These are phyloP conservation scores for Elongisporangium undulatum DNA, from an alignment of 352 stramenopile species.

Conservation along the genomic window DNA sequence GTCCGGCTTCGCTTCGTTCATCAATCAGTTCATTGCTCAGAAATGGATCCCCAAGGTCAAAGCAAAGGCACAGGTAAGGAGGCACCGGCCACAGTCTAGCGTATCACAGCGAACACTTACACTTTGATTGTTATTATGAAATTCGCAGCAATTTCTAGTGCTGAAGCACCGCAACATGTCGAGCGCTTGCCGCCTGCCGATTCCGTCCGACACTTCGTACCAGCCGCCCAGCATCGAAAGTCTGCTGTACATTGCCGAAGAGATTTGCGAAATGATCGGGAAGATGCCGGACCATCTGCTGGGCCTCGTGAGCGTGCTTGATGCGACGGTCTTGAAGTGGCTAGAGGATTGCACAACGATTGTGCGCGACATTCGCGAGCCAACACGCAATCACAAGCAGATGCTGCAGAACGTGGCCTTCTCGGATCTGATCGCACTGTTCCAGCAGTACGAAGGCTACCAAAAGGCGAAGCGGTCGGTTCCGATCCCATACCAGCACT, in stretches of 20 bases:
- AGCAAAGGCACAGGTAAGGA: conserved; percentile 38
- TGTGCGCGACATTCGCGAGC: conserved; percentile 73
- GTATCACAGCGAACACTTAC: neutral
- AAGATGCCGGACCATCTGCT: conserved; percentile 59
- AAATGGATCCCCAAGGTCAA: conserved; percentile 81
- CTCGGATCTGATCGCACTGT: conserved; percentile 47
- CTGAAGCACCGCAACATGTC: conserved; percentile 47
- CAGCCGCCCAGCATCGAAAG: conserved; percentile 74
- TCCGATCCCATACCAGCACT: conserved; percentile 50
- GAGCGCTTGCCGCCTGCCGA: conserved; percentile 38
- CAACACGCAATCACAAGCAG: conserved; percentile 64
- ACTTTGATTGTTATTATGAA: neutral
- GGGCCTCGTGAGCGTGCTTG: conserved; percentile 58
- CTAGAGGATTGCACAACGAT: conserved; percentile 67
- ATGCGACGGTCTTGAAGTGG: conserved; percentile 63
- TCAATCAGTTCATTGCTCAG: conserved; percentile 60
- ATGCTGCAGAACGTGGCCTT: conserved; percentile 52
- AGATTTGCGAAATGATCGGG: conserved; percentile 64
- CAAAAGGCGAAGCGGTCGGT: conserved; percentile 42
- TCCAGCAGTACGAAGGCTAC: conserved; percentile 71
- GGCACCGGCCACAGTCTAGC: neutral
- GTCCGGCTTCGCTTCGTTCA: conserved; percentile 40
- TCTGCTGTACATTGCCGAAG: conserved; percentile 62
- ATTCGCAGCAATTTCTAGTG: conserved; percentile 39
- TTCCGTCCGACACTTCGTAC: conserved; percentile 71